Base-by-base conservation (phyloP, 306 rosid species). In the Vachellia collinsii region DNA sequence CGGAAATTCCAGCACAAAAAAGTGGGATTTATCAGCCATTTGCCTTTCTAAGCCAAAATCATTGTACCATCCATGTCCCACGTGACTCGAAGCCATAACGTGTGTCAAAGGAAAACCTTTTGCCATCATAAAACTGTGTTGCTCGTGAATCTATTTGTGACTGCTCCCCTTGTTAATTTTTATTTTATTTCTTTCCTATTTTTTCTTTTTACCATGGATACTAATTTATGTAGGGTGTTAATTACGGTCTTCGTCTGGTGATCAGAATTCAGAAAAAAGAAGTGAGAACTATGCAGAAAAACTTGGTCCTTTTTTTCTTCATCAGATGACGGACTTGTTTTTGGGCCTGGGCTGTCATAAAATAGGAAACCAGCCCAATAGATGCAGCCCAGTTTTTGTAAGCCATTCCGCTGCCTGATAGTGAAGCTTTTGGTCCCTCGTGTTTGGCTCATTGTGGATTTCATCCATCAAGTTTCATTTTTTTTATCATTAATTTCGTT, bases 61-160 rank as follows among this genome's bases (percentile, higher is more conserved):
- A 50, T 71, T 51, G 25, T 6, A 41, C 70, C 70, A 29, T 38
- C 50, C 46, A 47, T 78, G 75, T 70, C 81, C 53, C 58, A 62
- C 41, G 66, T 25, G 66, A 61, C 66, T 11, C 16, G 11, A 11
- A 16, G 11, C 65, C 34, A 20, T 10, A 3, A 25, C 39, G 25
- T 5, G 17, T 61, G 65, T 19, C 4, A 23, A 11, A 61, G 65
- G 0, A 59, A 59, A 59, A 0, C 61, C 37, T 6, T 56, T 3
- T 3, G 9, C 10, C 22, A 58, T 23, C 34, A 58, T 22, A 20
- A 8, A 56, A 20, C 1, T 56, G 6, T 56, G 7, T 22, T 25
- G 39, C 19, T 12, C 17, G 39, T 62, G 41, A 11, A 11, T 25
- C 17, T 1, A 62, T 29, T 12, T 25, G 23, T 61, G 38, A 11